Base-by-base conservation (phyloP, 139 green algal species). In the Chlamydomonas sphaeroides region DNA sequence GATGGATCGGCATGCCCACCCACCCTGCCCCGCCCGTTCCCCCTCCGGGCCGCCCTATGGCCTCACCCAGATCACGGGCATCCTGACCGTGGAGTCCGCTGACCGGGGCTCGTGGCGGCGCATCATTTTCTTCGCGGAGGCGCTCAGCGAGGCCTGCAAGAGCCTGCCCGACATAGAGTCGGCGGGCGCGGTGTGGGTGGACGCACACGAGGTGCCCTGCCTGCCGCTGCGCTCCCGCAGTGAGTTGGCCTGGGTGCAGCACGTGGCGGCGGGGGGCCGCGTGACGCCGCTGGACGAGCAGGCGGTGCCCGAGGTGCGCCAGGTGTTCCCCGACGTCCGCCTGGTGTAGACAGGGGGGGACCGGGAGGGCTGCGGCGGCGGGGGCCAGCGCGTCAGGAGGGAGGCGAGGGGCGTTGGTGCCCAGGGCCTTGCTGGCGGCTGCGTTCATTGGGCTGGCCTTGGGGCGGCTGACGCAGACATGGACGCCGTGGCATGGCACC, bases 111-210 rank as follows among this genome's bases (percentile, higher is more conserved):
- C 18, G 0, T 90, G 86, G 86, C 28, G 86, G 18, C 45, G 86
- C 17, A 39, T 90, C 26, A 86, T 88, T 32, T 90, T 90, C 48
- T 65, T 67, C 17, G 79, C 79, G 2, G 76, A 83, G 45, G 42
- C 68, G 5, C 66, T 72, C 25, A 6, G 5, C 10, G 56, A 71
- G 10, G 45, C 45, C 30, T 83, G 76, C 41, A 89, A 89, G 63
- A 87, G 75, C 17, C 33, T 89, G 28, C 86, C 86, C 6, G 79
- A 89, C 36, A 79, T 79, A 26, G 86, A 89, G 76, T 74, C 41
- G 36, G 80, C 86, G 20, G 86, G 86, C 0, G 86, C 86, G 0
- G 85, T 75, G 42, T 89, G 80, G 80, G 86, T 79, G 53, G 17
- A 14, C 11, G 30, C 65, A 7, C 38, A 68, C 7, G 42, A 89